Base-by-base conservation (phyloP, 768 basidiomycete genomes). In the Clathrus columnatus region DNA sequence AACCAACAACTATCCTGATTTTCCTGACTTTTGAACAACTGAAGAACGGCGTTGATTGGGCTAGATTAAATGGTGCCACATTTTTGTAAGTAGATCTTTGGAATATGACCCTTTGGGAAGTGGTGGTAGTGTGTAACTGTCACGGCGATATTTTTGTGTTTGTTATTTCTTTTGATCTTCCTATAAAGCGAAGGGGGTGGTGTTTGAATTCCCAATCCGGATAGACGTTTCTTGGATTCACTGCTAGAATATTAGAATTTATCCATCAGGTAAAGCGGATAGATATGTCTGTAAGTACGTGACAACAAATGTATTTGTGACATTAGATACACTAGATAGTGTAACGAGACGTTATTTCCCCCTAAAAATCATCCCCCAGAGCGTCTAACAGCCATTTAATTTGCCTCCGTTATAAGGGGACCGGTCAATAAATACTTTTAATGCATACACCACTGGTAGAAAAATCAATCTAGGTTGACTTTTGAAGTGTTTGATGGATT, bases 1-100 rank as follows among this genome's bases (percentile, higher is more conserved):
- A 91, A 64, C 90, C 89, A 0, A 91, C 88, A 43, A 92, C 90
- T 3, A 88, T 92, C 60, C 75, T 92, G 36, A 91, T 91, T 65
- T 92, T 91, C 74, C 67, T 91, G 59, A 89, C 85, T 6, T 74
- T 91, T 36, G 89, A 91, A 64, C 87, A 90, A 68, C 67, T 90
- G 60, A 90, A 82, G 78, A 83, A 82, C 51, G 62, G 72, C 3
- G 84, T 87, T 1, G 87, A 90, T 62, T 81, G 74, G 67, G 68
- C 77, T 53, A 70, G 84, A n/a, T n/a, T 20, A 4, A 44, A 44
- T 23, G 51, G 51, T 11, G 11, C 44, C 2, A 3, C 36, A 2
- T 36, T 36, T 36, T 2, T 36, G 36, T 36, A 36, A 8, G 36
- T 2, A 14, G 2, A 14, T 14, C 36, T 36, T 11, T 2, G 11